Evolutionary conservation across 2,329 filamentous ascomycete species (phyloP).

Genomic region (Aschersonia sp.): DNA sequence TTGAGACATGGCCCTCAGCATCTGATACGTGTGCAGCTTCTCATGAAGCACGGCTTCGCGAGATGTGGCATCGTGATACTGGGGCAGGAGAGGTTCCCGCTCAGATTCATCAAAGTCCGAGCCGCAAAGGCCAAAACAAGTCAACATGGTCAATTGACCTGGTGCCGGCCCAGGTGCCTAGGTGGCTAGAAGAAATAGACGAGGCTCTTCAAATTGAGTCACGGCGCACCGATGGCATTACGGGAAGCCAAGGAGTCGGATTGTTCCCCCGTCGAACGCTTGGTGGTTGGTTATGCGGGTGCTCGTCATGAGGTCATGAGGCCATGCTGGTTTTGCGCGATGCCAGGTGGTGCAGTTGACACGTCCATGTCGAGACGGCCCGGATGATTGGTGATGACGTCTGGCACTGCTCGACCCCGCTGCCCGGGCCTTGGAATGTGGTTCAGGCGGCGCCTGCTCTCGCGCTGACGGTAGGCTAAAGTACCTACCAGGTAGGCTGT

Average conservation of each 20-base stretch:
- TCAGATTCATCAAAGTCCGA: conserved; percentile 32
- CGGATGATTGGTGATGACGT: neutral
- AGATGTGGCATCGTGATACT: conserved; percentile 68
- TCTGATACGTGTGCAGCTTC: conserved; percentile 89
- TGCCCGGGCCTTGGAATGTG: too few relatives aligned
- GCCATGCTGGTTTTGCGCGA: too few relatives aligned
- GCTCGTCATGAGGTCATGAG: too few relatives aligned
- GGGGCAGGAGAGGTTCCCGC: conserved; percentile 66
- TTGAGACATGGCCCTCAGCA: conserved; percentile 65
- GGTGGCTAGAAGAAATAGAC: too few relatives aligned
- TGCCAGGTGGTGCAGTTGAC: too few relatives aligned
- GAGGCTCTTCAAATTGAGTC: too few relatives aligned
- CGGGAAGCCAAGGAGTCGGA: too few relatives aligned
- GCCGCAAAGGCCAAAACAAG: conserved; percentile 48
- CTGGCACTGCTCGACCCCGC: neutral
- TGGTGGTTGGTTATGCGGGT: too few relatives aligned
- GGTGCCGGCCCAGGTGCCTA: neutral
- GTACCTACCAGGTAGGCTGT: neutral
- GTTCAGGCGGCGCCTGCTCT: neutral
- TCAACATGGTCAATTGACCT: conserved; percentile 28
- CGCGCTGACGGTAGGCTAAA: neutral
- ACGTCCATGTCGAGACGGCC: too few relatives aligned
- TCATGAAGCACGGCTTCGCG: conserved; percentile 68
- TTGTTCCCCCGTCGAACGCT: too few relatives aligned
- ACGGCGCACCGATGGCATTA: too few relatives aligned